Evolutionary conservation across 2,329 filamentous ascomycete genomes (phyloP).

Genomic region (Fusarium incarnatum): DNA sequence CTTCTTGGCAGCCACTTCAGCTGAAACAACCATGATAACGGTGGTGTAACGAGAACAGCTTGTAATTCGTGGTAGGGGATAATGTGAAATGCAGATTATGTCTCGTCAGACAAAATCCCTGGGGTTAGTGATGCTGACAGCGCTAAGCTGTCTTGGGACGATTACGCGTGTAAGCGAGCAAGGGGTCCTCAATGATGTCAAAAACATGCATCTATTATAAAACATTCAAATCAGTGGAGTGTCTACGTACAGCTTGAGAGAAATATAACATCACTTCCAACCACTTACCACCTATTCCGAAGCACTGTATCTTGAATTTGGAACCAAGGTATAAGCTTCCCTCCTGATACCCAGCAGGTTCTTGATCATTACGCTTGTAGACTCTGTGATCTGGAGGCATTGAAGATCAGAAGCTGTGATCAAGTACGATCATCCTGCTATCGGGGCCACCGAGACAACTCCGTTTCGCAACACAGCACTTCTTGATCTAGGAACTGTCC

Average conservation of each 20-base stretch:
- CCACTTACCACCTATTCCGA: not conserved
- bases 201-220: not conserved
- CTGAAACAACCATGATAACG: not conserved
- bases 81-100: not conserved
- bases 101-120: not conserved
- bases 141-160: conserved; percentile 19
- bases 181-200: not conserved
- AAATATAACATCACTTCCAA: not conserved
- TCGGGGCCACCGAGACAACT: not conserved
- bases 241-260: not conserved
- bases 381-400: accelerated
- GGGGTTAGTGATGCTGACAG: not conserved
- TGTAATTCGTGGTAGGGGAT: not conserved
- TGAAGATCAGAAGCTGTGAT: not conserved
- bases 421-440: not conserved
- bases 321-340: not conserved
- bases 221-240: not conserved
- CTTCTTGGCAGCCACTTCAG: not conserved
- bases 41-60: not conserved
- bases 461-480: not conserved
- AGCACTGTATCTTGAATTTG: not conserved
- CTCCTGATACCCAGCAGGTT: not conserved
- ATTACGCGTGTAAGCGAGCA: conserved; percentile 13
- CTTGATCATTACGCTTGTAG: not conserved
- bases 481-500: not conserved